Conservation (phyloP, 352 stramenopile species). For the Thalassiosira tumida region DNA sequence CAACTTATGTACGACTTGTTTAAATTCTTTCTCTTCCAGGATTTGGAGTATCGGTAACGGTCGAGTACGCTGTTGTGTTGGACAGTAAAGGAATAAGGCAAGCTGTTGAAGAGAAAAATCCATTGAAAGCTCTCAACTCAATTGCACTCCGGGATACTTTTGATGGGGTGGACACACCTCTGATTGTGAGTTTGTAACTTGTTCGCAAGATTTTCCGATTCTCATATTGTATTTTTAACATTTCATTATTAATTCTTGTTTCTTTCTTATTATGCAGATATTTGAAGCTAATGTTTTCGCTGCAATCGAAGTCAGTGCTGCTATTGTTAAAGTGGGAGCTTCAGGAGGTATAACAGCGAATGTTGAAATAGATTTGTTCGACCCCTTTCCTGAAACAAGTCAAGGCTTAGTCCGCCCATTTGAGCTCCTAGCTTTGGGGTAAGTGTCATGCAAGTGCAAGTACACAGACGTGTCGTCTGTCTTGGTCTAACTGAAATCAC, state of each 20-base stretch:
- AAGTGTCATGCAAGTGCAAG: too few relatives aligned
- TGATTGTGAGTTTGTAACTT: too few relatives aligned
- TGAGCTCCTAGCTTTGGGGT: constrained; percentile 64
- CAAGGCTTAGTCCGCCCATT: constrained; percentile 71
- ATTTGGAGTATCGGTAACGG: constrained; percentile 43
- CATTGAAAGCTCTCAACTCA: constrained; percentile 62
- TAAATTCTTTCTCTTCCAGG: too few relatives aligned
- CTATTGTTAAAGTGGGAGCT: constrained; percentile 60
- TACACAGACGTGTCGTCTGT: too few relatives aligned
- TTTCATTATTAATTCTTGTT: too few relatives aligned
- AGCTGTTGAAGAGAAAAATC: constrained; percentile 66
- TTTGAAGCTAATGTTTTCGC: constrained; percentile 50
- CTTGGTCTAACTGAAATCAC: too few relatives aligned
- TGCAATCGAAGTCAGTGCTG: constrained; percentile 43
- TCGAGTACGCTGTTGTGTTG: constrained; percentile 61
- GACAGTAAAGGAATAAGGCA: constrained; percentile 70
- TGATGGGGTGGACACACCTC: constrained; percentile 49
- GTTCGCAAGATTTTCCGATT: too few relatives aligned
- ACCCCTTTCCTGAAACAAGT: constrained; percentile 66
- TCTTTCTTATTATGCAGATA: too few relatives aligned
- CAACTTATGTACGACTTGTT: too few relatives aligned
- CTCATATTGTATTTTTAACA: too few relatives aligned
- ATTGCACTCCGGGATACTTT: constrained; percentile 57
- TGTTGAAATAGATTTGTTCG: constrained; percentile 72
- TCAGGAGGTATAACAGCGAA: constrained; percentile 46